These are phyloP conservation scores for Microcyclosporella mali DNA, from an alignment of 2,329 filamentous ascomycete species.

Conservation along the genomic window DNA sequence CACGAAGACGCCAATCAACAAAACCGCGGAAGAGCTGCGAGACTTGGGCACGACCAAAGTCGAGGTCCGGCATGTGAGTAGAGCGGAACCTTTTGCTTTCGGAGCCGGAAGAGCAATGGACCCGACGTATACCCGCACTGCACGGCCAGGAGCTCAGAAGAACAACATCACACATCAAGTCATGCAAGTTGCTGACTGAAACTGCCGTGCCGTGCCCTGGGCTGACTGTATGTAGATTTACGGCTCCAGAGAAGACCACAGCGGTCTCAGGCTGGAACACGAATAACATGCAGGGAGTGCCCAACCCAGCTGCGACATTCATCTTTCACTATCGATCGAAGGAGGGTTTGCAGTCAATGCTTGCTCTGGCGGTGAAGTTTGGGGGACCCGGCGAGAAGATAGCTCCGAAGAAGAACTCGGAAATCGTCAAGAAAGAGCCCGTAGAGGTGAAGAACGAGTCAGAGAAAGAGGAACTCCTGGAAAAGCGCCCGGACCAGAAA, in stretches of 20 bases:
- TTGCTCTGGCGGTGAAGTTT: neutral
- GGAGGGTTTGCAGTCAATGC: neutral
- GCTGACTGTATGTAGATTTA: neutral
- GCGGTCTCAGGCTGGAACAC: too few relatives aligned
- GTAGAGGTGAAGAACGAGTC: too few relatives aligned
- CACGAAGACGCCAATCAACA: neutral
- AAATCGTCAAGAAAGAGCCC: too few relatives aligned
- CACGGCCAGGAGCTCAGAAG: neutral
- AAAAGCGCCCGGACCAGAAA: too few relatives aligned
- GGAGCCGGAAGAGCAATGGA: neutral
- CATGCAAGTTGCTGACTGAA: neutral
- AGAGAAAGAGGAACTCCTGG: neutral
- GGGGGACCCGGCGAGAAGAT: too few relatives aligned
- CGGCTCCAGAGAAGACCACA: too few relatives aligned
- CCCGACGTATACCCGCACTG: neutral
- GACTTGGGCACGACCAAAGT: conserved; percentile 14
- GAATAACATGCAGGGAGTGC: neutral
- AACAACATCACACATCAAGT: conserved; percentile 1
- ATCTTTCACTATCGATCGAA: conserved; percentile 1
- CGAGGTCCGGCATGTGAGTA: conserved; percentile 10
- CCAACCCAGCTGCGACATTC: neutral
- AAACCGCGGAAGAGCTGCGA: neutral
- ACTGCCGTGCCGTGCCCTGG: too few relatives aligned
- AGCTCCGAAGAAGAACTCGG: too few relatives aligned
- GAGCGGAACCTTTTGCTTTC: conserved; percentile 4